Base-by-base conservation (phyloP, 23 red algal species). In the Agarophyton chilense region DNA sequence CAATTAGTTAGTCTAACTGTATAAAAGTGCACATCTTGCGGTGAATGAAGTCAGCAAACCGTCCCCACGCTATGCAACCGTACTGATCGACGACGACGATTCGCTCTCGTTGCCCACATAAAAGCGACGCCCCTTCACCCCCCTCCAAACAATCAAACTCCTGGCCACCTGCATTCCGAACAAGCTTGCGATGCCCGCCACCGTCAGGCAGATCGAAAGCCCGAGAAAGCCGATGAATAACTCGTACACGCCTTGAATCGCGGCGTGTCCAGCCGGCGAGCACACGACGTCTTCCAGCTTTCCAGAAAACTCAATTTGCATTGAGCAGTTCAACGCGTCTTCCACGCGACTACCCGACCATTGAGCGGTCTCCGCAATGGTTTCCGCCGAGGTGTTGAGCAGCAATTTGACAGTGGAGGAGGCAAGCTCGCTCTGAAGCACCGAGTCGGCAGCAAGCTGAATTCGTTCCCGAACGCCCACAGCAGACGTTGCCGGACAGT, bases 281-380 rank as follows among this genome's bases (percentile, higher is more conserved):
- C 85, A 89, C 38, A 47, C 73, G 33, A 89, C 67, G 40, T 35
- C 56, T 33, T 89, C 85, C 71, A 89, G 53, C 58, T 89, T 66
- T 31, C 85, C 85, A 29, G 63, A 74, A 34, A 89, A 77, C 50
- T 49, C 29, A 43, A 89, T 89, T 21, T 73, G 71, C 73, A 51
- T 60, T 8, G 71, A 64, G 58, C 85, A 89, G 57, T 89, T 77
- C 8, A 77, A 28, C 39, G 67, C 67, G 3, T 10, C 54, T 17
- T 50, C 55, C 36, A 89, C 55, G 12, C 72, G 70, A 51, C 24
- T 45, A 2, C 71, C 43, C 42, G 85, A 64, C 85, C 85, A 89
- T 5, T 13, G 24, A 28, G 85, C 60, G 0, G 73, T 89, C 16
- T 74, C 67, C 24, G 85, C 70, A 49, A 89, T 25, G 18, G 44